Base-by-base conservation (phyloP, 1,139 yeast species). In the Geotrichum candidum region DNA sequence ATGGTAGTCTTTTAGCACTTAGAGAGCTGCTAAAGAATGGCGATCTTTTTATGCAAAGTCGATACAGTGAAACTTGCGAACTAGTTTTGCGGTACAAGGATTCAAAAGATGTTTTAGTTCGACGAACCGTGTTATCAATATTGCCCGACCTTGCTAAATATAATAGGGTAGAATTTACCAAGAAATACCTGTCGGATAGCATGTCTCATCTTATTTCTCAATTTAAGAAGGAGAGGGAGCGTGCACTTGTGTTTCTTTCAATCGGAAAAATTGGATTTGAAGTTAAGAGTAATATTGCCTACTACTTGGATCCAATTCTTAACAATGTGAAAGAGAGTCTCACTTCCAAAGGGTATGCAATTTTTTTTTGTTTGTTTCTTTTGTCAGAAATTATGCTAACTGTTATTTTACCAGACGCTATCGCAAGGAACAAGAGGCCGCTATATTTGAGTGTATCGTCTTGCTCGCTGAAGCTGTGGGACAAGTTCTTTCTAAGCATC, bases 381-480 rank as follows among this genome's bases (percentile, higher is more conserved):
- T 38, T 38, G 29, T 33, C 38, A 25, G 35, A n/a, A 5, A 11
- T 22, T 41, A n/a, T 50, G 35, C 63, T 64, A 61, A 60, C 64
- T 51, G 18, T 10, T 31, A 9, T 7, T 29, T 29, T 51, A 59
- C 70, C 79, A 68, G 69, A 53, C 85, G 85, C 58, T 78, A 79
- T 46, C 80, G 88, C 66, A 87, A 84, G 69, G 94, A 88, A 59
- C 86, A 89, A 53, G 96, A 90, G 67, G 88, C 91, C 0, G 92
- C 97, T 0, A 85, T 94, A 27, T 94, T 92, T 69, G 91, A 88
- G 68, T 94, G 98, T 72, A 82, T 94, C 58, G 90, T 96, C 0
- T 88, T 90, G 75, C 77, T 94, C 57, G 92, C 97, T 0, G 82
- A 83, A 29, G 96, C 98, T 0, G 91, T 92, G 13, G 98, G 97